A percentile compares a stretch with the other conserved stretches of the same genome.
These are phyloP conservation scores for Poronia punctata DNA, from an alignment of 495 filamentous ascomycete species.

Conservation along the genomic window DNA sequence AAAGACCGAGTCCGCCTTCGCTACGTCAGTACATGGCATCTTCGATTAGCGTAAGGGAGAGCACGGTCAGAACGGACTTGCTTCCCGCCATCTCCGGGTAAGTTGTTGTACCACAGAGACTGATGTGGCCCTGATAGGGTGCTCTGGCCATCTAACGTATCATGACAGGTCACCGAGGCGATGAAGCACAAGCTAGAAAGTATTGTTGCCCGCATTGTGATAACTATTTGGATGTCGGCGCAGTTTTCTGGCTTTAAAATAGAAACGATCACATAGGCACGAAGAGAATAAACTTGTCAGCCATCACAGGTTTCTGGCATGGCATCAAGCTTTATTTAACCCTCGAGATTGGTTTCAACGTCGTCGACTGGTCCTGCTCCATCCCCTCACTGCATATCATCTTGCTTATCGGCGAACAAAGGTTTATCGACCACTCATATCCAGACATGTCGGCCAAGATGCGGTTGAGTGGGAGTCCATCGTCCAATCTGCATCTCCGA, in stretches of 20 bases:
- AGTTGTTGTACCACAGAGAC: conserved; percentile 46
- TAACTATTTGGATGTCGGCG: too few species aligned
- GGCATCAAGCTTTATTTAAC: not conserved
- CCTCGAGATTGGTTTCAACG: too few species aligned
- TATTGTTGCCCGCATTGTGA: conserved; percentile 4
- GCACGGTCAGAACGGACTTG: conserved; percentile 34
- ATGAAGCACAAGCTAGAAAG: conserved; percentile 13
- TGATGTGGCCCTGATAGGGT: conserved; percentile 42
- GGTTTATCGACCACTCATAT: conserved; percentile 4
- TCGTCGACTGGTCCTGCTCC: not conserved
- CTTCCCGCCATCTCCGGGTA: conserved; percentile 52
- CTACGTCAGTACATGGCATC: conserved; percentile 6
- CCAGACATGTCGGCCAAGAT: not conserved
- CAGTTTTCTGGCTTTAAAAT: too few species aligned
- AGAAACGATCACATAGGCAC: too few species aligned
- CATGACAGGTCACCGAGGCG: conserved; percentile 25
- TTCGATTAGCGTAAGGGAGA: too few species aligned
- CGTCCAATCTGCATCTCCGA: not conserved
- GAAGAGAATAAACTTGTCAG: not conserved
- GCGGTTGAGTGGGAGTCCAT: not conserved
- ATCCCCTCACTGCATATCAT: not conserved
- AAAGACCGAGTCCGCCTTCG: conserved; percentile 54
- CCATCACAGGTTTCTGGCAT: not conserved
- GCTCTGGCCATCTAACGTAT: conserved; percentile 32
- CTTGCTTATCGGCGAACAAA: not conserved